Conservation (phyloP, 1,284 basidiomycete species). For the Marasmius tenuissimus region DNA sequence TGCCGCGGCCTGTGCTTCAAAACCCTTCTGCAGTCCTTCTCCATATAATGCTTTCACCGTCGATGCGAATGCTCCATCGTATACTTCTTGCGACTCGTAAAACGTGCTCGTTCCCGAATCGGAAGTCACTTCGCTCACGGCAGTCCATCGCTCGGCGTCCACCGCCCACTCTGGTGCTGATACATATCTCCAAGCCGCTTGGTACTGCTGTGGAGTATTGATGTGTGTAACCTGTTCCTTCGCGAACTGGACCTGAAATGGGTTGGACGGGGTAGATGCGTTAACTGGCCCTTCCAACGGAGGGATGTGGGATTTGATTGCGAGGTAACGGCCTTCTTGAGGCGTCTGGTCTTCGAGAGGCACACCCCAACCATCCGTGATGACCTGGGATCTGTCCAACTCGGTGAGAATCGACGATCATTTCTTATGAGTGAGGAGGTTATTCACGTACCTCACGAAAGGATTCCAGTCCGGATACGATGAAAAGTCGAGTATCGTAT, state of each 20-base stretch:
- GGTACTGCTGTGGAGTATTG: conserved; percentile 16
- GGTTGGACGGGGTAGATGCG: conserved; percentile 23
- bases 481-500: conserved; percentile 27
- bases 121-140: conserved; percentile 18
- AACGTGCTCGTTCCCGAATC: conserved; percentile 22
- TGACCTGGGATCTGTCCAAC: conserved; percentile 22
- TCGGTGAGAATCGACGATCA: background rate
- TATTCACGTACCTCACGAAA: conserved; percentile 23
- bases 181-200: conserved; percentile 26
- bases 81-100: conserved; percentile 29
- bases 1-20: conserved; percentile 24
- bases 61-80: conserved; percentile 19
- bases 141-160: conserved; percentile 26
- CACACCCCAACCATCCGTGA: conserved; percentile 24
- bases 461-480: conserved; percentile 32
- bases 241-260: conserved; percentile 23
- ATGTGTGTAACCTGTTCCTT: conserved; percentile 30
- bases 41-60: conserved; percentile 20
- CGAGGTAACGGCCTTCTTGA: conserved; percentile 20
- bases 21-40: conserved; percentile 23
- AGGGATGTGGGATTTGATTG: conserved; percentile 29
- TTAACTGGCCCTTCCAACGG: conserved; percentile 27
- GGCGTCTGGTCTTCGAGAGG: conserved; percentile 23
- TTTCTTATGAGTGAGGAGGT: background rate
- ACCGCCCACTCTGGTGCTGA: conserved; percentile 23